Evolutionary conservation across 495 filamentous ascomycete genomes (phyloP), one percentile per base, ranked within the genome.

Genomic region (Hypoxylon crocopeplum): DNA sequence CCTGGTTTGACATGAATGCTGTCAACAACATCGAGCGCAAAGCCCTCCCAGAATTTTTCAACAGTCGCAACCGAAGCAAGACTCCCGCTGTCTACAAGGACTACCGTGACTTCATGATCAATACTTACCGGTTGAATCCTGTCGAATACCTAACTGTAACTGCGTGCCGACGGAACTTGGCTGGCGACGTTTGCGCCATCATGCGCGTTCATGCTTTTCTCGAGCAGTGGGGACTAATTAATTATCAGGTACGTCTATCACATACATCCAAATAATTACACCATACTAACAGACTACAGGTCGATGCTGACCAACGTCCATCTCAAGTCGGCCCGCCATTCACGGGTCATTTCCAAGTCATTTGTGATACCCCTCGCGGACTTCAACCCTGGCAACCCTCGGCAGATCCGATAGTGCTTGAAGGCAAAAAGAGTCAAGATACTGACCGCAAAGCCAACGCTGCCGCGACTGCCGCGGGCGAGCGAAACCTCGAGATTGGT

Each of bases 101-200:
- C 69, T 98, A 98, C 73, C 87, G 94, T 56, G 93, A 98, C 68
- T 98, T 98, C 74, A 98, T 98, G 94, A 93, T 98, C 73, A 98
- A 98, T 71, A 96, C 94, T 13, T 98, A 98, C 74, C 85, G 94
- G 16, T 75, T 98, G 41, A 98, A 97, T 70, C 94, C 94, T 2
- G 82, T 90, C 20, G 94, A 98, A 73, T 98, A 98, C 68, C 81
- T 98, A 33, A 98, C 95, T 12, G 92, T 98, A 48, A 98, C 94
- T 7, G 94, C 94, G n/a, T 98, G 94, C 70, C 80, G 94, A 57
- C 86, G 94, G 48, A 98, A 98, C 71, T 80, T 98, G 59, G 93
- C 95, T 6, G 94, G 94, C 56, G 94, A 98, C 75, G 94, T 98
- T 47, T 98, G 94, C 72, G 94, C 95, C 11, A 98, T 98, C 61